Conservation (phyloP, 2,329 filamentous ascomycete species). For the Hypoxylon sp. region DNA sequence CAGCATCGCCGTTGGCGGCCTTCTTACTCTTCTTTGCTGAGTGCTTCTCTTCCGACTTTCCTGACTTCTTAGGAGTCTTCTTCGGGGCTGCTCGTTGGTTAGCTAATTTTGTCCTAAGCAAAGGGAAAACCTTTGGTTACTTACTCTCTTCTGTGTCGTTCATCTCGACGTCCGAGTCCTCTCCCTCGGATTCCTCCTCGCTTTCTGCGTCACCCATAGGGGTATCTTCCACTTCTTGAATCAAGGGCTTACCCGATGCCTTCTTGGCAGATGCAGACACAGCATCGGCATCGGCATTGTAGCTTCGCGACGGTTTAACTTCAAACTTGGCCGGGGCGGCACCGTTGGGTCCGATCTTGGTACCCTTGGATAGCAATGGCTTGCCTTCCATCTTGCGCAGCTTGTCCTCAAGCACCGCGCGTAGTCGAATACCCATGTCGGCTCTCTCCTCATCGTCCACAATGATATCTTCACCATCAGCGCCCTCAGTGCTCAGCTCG, state of each 20-base stretch:
- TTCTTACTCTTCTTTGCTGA: constrained; percentile 43
- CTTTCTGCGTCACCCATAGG: constrained; percentile 55
- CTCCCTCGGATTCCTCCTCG: constrained; percentile 54
- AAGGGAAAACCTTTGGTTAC: constrained; percentile 21
- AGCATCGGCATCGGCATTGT: constrained; percentile 94
- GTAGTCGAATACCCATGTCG: constrained; percentile 76
- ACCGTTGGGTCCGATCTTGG: constrained; percentile 78
- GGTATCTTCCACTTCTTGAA: constrained; percentile 52
- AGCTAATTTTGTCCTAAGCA: constrained; percentile 39
- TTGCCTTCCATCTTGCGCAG: constrained; percentile 88
- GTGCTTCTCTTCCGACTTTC: constrained; percentile 48
- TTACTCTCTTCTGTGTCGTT: constrained; percentile 47
- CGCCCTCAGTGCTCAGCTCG: constrained; percentile 75
- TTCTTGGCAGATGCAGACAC: constrained; percentile 59
- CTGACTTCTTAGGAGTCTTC: constrained; percentile 42
- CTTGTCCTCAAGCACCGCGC: constrained; percentile 78
- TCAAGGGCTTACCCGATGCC: constrained; percentile 51
- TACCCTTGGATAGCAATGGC: constrained; percentile 79
- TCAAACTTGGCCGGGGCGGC: constrained; percentile 80
- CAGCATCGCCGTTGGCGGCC: constrained; percentile 41
- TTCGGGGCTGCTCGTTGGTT: constrained; percentile 48
- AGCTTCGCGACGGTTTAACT: constrained; percentile 90
- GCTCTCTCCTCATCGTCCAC: constrained; percentile 89
- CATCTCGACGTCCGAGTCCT: constrained; percentile 50
- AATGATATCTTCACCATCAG: constrained; percentile 59